Evolutionary conservation across 2,329 filamentous ascomycete species (phyloP), one percentile per base, ranked within the genome.

Genomic region (Setomelanomma holmii): DNA sequence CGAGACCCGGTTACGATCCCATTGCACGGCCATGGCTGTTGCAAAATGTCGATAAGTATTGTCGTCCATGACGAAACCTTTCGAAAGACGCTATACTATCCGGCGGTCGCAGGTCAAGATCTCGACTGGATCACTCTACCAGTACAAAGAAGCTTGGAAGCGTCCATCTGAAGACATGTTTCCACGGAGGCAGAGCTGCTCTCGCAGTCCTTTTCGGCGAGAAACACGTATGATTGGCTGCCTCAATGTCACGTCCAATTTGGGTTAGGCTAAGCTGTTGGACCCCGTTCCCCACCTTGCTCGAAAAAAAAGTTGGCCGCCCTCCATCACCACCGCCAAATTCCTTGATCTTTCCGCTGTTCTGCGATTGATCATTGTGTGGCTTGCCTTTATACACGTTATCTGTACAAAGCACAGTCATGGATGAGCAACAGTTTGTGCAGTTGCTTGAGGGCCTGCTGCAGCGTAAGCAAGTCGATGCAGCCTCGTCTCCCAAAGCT

Each of bases 371-470:
- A 62, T 59, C 58, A 45, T 38, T 43, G 48, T 27, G 33, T 62
- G 55, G 56, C 58, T 49, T 63, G 58, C 62, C 65, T 61, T 53
- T 63, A 58, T 55, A 55, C 46, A 52, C 27, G 5, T 10, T 43
- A 16, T 56, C 50, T 58, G 63, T 67, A 60, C 58, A 62, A n/a
- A 60, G 55, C 58, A 55, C 49, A 56, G 62, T 56, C 70, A 93
- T 93, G 89, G 88, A 92, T 76, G 84, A 90, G 76, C 87, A 91
- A 76, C 86, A 89, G 79, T 92, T 97, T 75, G 84, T 95, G 64
- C 84, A 89, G 80, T 86, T 96, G 79, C 86, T 97, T 74, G 86
- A 95, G 83, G 88, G 90, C 79, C 87, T 93, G 69, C 85, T 96
- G 78, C 87, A 91, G 76, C 92, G 91, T 95, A 80, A 80, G 89